A percentile compares a stretch with the other conserved stretches of the same genome.
phyloP scores from a whole-genome alignment of 1,284 basidiomycete genomes.

The Rhodotorula sp. region DNA sequence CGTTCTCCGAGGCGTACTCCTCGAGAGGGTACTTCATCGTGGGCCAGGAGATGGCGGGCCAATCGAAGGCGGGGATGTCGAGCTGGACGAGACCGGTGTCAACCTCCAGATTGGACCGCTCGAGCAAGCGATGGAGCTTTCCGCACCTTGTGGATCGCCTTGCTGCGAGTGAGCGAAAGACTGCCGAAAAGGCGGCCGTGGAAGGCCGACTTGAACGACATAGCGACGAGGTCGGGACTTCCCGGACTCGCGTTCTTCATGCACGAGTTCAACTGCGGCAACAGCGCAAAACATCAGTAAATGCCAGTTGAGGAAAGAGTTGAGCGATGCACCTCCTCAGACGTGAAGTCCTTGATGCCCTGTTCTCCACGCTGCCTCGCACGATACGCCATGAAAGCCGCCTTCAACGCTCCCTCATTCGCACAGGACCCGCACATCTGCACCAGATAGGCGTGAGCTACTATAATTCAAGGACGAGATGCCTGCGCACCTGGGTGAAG shows the following conservation, averaged over 20 bases:
- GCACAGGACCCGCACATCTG: slow-evolving; percentile 47
- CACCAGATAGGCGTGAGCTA: neutral
- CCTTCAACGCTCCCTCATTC: slow-evolving; percentile 56
- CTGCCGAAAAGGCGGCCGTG: slow-evolving; percentile 55
- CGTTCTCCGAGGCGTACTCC: slow-evolving; percentile 52
- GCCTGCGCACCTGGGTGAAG: slow-evolving; percentile 6
- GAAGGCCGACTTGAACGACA: slow-evolving; percentile 56
- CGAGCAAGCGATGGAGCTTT: slow-evolving; percentile 26
- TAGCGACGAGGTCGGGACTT: slow-evolving; percentile 53
- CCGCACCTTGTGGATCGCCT: slow-evolving; percentile 52
- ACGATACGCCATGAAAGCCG: slow-evolving; percentile 55
- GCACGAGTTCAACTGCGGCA: slow-evolving; percentile 50
- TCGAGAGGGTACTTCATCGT: slow-evolving; percentile 55
- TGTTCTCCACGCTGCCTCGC: slow-evolving; percentile 46
- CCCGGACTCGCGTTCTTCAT: slow-evolving; percentile 57
- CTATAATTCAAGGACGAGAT: no score
- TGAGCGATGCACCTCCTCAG: slow-evolving; percentile 40
- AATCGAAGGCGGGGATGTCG: slow-evolving; percentile 59
- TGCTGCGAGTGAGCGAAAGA: slow-evolving; percentile 53
- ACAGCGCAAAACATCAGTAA: no score
- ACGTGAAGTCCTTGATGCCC: slow-evolving; percentile 40
- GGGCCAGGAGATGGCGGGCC: slow-evolving; percentile 57
- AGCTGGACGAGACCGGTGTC: slow-evolving; percentile 41
- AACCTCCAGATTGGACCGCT: neutral
- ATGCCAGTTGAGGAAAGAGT: no score